These are phyloP conservation scores for Pholiota conissans DNA, from an alignment of 768 basidiomycete species.

Conservation along the genomic window DNA sequence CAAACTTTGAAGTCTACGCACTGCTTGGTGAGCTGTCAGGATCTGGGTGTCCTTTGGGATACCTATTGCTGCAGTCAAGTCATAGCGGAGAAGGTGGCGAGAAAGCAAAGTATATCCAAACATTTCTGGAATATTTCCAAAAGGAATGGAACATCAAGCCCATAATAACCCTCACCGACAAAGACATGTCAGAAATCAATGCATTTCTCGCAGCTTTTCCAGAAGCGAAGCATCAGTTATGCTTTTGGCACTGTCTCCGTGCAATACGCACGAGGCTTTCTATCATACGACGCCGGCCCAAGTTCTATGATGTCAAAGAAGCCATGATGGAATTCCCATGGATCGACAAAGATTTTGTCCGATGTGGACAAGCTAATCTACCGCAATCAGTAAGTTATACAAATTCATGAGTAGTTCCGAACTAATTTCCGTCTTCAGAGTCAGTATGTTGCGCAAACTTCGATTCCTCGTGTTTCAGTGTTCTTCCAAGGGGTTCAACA, in stretches of 20 bases:
- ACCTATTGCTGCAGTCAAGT: conserved; percentile 21
- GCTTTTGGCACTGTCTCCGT: conserved; percentile 7
- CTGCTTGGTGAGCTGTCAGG: conserved; percentile 32
- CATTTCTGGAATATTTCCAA: conserved; percentile 24
- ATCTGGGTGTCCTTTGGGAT: conserved; percentile 32
- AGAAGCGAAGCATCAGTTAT: conserved; percentile 34
- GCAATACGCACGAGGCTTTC: conserved; percentile 26
- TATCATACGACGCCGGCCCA: conserved; percentile 23
- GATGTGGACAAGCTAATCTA: conserved; percentile 18
- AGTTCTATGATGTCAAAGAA: conserved; percentile 24
- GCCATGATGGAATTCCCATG: conserved; percentile 24
- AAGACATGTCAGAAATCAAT: conserved; percentile 30
- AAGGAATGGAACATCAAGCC: conserved; percentile 19
- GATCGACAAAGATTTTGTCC: conserved; percentile 26
- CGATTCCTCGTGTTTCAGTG: too few species aligned
- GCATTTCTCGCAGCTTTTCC: conserved; percentile 25
- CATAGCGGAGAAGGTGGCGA: conserved; percentile 14
- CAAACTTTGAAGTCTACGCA: conserved; percentile 30
- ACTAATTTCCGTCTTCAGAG: too few species aligned
- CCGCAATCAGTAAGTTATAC: background rate
- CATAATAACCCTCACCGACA: conserved; percentile 31
- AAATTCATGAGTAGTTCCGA: too few species aligned
- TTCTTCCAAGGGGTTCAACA: too few species aligned
- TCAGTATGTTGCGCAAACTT: too few species aligned
- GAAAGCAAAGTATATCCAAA: conserved; percentile 25